These are phyloP conservation scores for Chaetomium globosum DNA, from an alignment of 2,329 filamentous ascomycete genomes.

Conservation along the genomic window DNA sequence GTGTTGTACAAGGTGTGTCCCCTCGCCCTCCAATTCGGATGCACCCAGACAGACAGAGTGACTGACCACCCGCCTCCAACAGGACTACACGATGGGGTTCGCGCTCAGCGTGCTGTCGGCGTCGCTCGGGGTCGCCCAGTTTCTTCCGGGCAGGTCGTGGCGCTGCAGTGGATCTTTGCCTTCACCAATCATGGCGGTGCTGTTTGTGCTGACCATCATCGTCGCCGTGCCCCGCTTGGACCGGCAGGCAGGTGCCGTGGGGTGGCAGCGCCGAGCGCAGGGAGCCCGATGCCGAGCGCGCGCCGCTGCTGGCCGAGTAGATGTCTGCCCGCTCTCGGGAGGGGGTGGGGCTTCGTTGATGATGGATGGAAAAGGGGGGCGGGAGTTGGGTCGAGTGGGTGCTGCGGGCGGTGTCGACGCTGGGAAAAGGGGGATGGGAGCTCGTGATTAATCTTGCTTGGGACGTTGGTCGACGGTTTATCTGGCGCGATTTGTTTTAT, in stretches of 20 bases:
- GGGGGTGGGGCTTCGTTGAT: too few species aligned
- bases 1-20: slow-evolving; percentile 66
- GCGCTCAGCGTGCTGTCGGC: slow-evolving; percentile 72
- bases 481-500: background rate
- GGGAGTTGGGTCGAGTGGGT: background rate
- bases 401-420: background rate
- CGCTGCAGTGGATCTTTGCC: slow-evolving; percentile 91
- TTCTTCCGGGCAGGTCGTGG: slow-evolving; percentile 71
- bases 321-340: background rate
- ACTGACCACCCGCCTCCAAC: background rate
- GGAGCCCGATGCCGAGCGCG: slow-evolving; percentile 58
- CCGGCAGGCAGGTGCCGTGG: slow-evolving; percentile 60
- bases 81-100: slow-evolving; percentile 78
- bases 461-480: background rate
- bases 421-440: background rate
- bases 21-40: background rate
- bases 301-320: slow-evolving; percentile 60
- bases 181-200: slow-evolving; percentile 78
- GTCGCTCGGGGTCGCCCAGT: slow-evolving; percentile 76
- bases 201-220: slow-evolving; percentile 69
- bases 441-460: background rate
- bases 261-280: slow-evolving; percentile 42
- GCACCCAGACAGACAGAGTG: slow-evolving; percentile 18
- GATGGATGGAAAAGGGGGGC: background rate
- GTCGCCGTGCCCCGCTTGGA: slow-evolving; percentile 67